Conservation (phyloP, 1,139 yeast species). For the Arxiozyma slooffiae region DNA sequence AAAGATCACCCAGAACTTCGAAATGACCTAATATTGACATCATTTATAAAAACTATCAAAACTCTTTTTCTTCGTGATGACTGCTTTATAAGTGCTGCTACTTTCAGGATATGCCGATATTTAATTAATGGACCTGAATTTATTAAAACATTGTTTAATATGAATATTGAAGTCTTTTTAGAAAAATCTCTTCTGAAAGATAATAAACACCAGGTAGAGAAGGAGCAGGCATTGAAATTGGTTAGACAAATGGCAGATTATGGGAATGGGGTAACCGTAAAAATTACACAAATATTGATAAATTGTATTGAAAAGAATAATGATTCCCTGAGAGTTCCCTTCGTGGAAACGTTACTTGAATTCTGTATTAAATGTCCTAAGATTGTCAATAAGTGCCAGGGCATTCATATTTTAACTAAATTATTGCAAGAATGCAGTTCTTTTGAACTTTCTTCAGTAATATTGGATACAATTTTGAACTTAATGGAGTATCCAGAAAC, state of each 20-base stretch:
- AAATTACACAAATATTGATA: constrained; percentile 62
- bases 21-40: constrained; percentile 53
- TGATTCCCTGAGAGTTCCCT: constrained; percentile 47
- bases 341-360: constrained; percentile 64
- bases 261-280: constrained; percentile 44
- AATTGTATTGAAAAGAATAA: constrained; percentile 58
- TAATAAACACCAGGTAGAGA: constrained; percentile 46
- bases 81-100: constrained; percentile 62
- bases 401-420: constrained; percentile 50
- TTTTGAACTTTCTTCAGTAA: constrained; percentile 43
- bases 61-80: constrained; percentile 49
- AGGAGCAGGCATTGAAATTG: constrained; percentile 70
- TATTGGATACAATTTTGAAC: constrained; percentile 48
- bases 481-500: constrained; percentile 53
- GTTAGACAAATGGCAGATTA: constrained; percentile 52
- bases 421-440: constrained; percentile 54
- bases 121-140: constrained; percentile 49
- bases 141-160: constrained; percentile 37
- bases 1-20: constrained; percentile 51
- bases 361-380: constrained; percentile 54
- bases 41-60: constrained; percentile 52
- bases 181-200: constrained; percentile 56
- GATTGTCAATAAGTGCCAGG: constrained; percentile 53
- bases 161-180: constrained; percentile 53
- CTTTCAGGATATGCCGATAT: constrained; percentile 63